Percentiles rank a stretch among this genome's conserved stretches.
These are phyloP conservation scores for Huiozyma naganishii DNA, from an alignment of 805 yeast genomes.

Conservation along the genomic window DNA sequence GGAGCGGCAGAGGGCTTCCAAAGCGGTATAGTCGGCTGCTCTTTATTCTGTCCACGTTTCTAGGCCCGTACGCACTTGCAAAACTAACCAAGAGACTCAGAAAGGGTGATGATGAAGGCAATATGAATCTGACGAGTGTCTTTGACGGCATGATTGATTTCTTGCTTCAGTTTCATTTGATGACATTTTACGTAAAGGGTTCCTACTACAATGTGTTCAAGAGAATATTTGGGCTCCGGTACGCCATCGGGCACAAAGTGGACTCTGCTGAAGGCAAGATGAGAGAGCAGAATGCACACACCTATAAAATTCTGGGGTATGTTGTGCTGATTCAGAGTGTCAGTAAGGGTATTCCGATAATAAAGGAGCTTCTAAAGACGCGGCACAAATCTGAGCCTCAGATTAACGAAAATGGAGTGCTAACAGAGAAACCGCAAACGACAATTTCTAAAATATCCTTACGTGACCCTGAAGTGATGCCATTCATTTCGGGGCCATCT, in stretches of 20 bases:
- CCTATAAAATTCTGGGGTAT: conserved; percentile 68
- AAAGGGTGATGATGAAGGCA: conserved; percentile 1
- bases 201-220: conserved; percentile 70
- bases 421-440: no score
- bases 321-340: conserved; percentile 44
- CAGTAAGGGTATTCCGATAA: conserved; percentile 28
- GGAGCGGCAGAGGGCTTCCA: conserved; percentile 43
- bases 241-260: conserved; percentile 59
- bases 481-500: conserved; percentile 59
- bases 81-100: conserved; percentile 5
- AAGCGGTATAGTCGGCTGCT: conserved; percentile 36
- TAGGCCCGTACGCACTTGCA: conserved; percentile 48
- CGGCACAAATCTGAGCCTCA: neutral
- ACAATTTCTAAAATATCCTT: conserved; percentile 34
- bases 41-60: conserved; percentile 48
- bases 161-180: conserved; percentile 59
- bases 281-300: conserved; percentile 29
- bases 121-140: neutral
- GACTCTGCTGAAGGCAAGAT: conserved; percentile 24
- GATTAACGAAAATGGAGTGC: no score
- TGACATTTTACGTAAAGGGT: conserved; percentile 75
- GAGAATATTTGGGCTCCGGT: conserved; percentile 68
- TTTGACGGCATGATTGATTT: conserved; percentile 38
- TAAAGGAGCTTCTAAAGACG: neutral
- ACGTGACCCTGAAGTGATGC: conserved; percentile 43